These are phyloP conservation scores for Sugiyamaella smithiae DNA, from an alignment of 805 yeast species.

Conservation along the genomic window DNA sequence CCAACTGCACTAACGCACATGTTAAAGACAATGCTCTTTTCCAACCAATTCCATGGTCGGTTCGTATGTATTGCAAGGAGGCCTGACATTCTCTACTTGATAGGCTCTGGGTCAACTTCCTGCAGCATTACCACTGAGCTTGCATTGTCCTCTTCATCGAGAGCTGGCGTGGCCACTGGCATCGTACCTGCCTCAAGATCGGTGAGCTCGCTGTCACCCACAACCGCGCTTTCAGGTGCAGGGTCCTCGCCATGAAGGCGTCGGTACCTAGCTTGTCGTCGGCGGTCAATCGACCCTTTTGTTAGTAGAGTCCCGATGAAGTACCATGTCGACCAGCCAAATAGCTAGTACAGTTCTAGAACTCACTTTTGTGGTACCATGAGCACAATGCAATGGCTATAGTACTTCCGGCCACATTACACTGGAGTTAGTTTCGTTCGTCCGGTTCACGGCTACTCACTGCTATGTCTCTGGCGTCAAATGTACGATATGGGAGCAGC, in stretches of 20 bases:
- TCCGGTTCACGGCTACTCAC: conserved; percentile 23
- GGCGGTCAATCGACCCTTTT: conserved; percentile 27
- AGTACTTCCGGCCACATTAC: conserved; percentile 36
- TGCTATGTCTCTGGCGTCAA: conserved; percentile 38
- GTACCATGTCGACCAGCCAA: no score
- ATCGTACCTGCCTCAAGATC: conserved; percentile 10
- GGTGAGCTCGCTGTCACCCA: not conserved
- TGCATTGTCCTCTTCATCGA: conserved; percentile 12
- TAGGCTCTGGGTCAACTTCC: conserved; percentile 27
- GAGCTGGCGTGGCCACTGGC: conserved; percentile 11
- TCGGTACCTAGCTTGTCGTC: conserved; percentile 32
- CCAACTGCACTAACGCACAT: no score
- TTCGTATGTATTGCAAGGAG: no score
- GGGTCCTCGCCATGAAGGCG: conserved; percentile 20
- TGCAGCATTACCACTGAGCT: conserved; percentile 21
- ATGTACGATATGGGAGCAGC: conserved; percentile 34
- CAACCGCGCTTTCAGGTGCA: conserved; percentile 21
- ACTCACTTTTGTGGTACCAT: conserved; percentile 37
- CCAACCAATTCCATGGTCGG: no score
- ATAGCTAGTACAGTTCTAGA: no score
- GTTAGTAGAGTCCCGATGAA: not conserved
- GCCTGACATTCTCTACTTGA: conserved; percentile 10
- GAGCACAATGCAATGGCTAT: conserved; percentile 33
- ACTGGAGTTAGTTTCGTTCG: conserved; percentile 18
- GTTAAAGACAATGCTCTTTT: no score